Evolutionary conservation across 1,139 yeast species (phyloP), one percentile per base, ranked within the genome.

Genomic region (Blastobotrys aristatus): DNA sequence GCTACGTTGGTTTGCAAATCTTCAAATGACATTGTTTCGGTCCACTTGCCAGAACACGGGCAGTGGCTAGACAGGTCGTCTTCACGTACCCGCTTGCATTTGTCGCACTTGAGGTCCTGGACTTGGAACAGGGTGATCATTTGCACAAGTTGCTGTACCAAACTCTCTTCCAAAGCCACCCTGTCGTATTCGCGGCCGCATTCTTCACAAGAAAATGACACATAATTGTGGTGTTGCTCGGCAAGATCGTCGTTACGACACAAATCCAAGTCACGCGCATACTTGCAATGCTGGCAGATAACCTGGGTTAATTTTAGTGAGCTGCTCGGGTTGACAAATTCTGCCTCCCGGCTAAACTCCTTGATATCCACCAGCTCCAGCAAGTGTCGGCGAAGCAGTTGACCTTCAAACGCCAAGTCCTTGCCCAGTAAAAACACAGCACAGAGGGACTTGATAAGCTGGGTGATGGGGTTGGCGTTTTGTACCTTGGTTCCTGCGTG

Each of bases 21-120:
- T 2, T 62, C 67, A 45, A 72, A 69, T 11, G 73, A 62, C 21
- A 82, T 63, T 0, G 87, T 79, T 47, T 80, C 84, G 1, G 66
- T 69, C 96, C 96, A 92, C 31, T 68, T 64, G 2, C 99, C 98
- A 0, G 98, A 89, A 64, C 98, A 94, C 33, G 76, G 70, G 65
- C 98, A 94, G 63, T 82, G 81, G 30, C 73, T 73, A 43, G 89
- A 77, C 77, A 94, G 73, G 54, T 84, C 83, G 57, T 79, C 82
- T 33, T 77, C 79, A 57, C 80, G 79, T 48, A 88, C 72, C 50
- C 74, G 78, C 36, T 77, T 74, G 67, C 98, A 94, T 62, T 85
- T 87, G 14, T 68, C 63, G 65, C 99, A 94, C 56, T 77, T 77
- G 58, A 86, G 71, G 64, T 92, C 98, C 66, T 94, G 99, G 36